Base-by-base conservation (phyloP, 2,329 filamentous ascomycete genomes). In the Zasmidium angulare region DNA sequence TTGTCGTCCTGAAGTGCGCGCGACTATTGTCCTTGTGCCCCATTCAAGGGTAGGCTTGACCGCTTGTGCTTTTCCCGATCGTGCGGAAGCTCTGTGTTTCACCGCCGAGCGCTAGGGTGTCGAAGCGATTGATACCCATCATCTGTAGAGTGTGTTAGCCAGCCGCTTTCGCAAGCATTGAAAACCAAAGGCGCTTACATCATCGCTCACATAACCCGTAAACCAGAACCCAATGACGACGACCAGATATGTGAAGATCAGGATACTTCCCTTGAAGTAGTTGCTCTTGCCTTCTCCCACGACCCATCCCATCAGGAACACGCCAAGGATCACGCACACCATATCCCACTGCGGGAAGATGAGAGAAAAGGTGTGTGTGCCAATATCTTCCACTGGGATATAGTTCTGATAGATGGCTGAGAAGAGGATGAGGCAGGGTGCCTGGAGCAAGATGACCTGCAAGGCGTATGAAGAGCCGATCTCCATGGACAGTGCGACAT, bases 301-400 rank as follows among this genome's bases (percentile, higher is more conserved):
- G 81, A 99, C 93, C 80, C 98, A 96, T 70, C 92, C 96, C 66
- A 99, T 86, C 58, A 99, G 79, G 79, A 99, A 96, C 19, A 99
- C 92, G 70, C 93, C 97, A 17, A 99, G 79, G 60, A 98, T 96
- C 17, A 98, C 91, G 0, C 91, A 96, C 12, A 98, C 88, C 91
- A 99, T 96, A 74, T 99, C 95, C 93, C 93, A 99, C 75, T 99
- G 95, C 1, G 95, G 95, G 79, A 99, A 98, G 48, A 98, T 91
- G 31, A 99, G 84, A 36, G 87, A 84, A 74, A 95, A 95, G 0
- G 87, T 90, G 72, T 89, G 88, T 60, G 82, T 76, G 3, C 77
- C 71, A 23, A 87, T 73, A 36, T 87, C 78, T 1, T 75, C 70
- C 0, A 81, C 78, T n/a, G 83, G 79, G 52, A 88, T 76, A 63